A percentile compares a stretch with the other conserved stretches of the same genome.
These are phyloP conservation scores for Diaporthe sp. DNA, from an alignment of 2,329 filamentous ascomycete species.

Conservation along the genomic window DNA sequence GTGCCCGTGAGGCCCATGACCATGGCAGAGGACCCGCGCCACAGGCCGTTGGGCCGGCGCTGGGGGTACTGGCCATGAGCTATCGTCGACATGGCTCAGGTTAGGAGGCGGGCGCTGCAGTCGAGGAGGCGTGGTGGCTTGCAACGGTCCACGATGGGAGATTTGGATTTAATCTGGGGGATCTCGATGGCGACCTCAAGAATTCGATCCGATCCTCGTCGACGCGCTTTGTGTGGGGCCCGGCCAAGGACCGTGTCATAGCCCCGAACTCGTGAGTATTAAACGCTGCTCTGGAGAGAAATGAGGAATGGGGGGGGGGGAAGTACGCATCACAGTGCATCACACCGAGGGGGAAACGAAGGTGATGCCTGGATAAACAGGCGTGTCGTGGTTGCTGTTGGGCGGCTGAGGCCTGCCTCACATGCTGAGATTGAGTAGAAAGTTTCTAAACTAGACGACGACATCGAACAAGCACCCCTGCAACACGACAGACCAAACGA, in stretches of 20 bases:
- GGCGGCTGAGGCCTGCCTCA: background rate
- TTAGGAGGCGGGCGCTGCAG: background rate
- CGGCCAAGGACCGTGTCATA: slow-evolving; percentile 27
- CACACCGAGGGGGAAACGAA: slow-evolving; percentile 7
- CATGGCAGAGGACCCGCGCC: slow-evolving; percentile 80
- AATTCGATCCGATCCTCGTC: slow-evolving; percentile 31
- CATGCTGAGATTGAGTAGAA: slow-evolving; percentile 23
- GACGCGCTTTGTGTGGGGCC: slow-evolving; percentile 31
- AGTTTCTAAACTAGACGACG: slow-evolving; percentile 25
- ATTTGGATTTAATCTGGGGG: background rate
- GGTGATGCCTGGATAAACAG: slow-evolving; percentile 10
- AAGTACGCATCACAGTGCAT: background rate
- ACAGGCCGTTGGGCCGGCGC: slow-evolving; percentile 71
- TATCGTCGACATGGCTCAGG: slow-evolving; percentile 38
- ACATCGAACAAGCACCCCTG: slow-evolving; percentile 19
- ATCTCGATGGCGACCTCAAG: slow-evolving; percentile 11
- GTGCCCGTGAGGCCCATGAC: slow-evolving; percentile 81
- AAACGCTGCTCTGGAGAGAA: background rate
- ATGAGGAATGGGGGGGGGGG: background rate
- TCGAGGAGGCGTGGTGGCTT: background rate
- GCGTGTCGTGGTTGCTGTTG: slow-evolving; percentile 1
- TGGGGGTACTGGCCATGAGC: slow-evolving; percentile 42
- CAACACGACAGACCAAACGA: slow-evolving; percentile 17
- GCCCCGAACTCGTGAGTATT: slow-evolving; percentile 1
- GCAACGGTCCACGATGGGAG: background rate